These are phyloP conservation scores for Entamoeba moshkovskii DNA, from an alignment of 208 protist species.

Conservation along the genomic window DNA sequence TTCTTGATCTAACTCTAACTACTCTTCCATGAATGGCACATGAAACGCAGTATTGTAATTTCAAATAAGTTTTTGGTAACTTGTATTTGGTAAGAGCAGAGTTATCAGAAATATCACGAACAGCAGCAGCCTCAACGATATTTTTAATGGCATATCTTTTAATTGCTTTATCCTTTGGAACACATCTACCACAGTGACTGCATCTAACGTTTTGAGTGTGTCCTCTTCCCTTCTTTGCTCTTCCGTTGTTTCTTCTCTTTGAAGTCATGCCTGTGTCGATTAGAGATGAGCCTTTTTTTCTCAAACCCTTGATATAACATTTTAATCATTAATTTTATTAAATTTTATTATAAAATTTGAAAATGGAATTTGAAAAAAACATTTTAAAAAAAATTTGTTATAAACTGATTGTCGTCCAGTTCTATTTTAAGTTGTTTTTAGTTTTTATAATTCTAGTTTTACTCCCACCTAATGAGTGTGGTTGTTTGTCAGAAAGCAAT, in stretches of 20 bases:
- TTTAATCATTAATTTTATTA: too few relatives aligned
- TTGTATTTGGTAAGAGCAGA: conserved; percentile 41
- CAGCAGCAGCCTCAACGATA: conserved; percentile 78
- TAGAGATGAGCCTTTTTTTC: too few relatives aligned
- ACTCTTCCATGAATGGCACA: conserved; percentile 93
- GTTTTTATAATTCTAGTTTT: too few relatives aligned
- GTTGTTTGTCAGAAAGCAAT: too few relatives aligned
- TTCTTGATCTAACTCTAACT: conserved; percentile 63
- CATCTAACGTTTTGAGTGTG: conserved; percentile 52
- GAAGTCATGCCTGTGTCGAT: conserved; percentile 44
- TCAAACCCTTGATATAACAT: too few relatives aligned
- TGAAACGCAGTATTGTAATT: conserved; percentile 94
- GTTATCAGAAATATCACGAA: conserved; percentile 57
- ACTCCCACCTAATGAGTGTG: too few relatives aligned
- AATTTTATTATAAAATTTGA: too few relatives aligned
- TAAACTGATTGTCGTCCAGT: too few relatives aligned
- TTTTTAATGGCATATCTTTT: conserved; percentile 85
- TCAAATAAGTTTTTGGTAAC: conserved; percentile 95
- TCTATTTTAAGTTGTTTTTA: too few relatives aligned
- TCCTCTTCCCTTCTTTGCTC: conserved; percentile 53
- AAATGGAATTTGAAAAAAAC: too few relatives aligned
- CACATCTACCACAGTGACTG: conserved; percentile 56
- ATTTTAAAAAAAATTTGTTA: too few relatives aligned
- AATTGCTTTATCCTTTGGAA: conserved; percentile 80
- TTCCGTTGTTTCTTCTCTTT: conserved; percentile 61